Conservation (phyloP, 495 filamentous ascomycete genomes). For the Penicillium turbatum region DNA sequence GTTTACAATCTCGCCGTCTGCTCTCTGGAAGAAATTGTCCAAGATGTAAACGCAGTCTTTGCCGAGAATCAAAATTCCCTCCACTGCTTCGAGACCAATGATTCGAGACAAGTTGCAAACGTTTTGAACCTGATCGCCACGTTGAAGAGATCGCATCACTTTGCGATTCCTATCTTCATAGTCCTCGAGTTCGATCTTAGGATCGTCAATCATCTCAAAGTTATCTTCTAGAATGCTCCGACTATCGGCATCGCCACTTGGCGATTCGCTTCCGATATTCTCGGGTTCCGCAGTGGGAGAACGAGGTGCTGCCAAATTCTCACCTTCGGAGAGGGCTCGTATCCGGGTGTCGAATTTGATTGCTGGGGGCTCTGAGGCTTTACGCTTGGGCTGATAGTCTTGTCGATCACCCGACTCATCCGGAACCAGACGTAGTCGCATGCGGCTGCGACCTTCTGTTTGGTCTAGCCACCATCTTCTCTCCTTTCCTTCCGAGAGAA, state of each 20-base stretch:
- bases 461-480: constrained; percentile 88
- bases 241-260: constrained; percentile 44
- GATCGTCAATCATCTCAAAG: constrained; percentile 91
- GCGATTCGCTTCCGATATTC: constrained; percentile 18
- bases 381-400: constrained; percentile 84
- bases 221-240: constrained; percentile 65
- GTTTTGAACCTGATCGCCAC: constrained; percentile 86
- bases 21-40: constrained; percentile 89
- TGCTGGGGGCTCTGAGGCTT: constrained; percentile 46
- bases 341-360: constrained; percentile 37
- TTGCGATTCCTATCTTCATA: constrained; percentile 97
- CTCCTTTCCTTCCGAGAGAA: constrained; percentile 62
- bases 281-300: constrained; percentile 27
- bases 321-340: constrained; percentile 28
- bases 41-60: constrained; percentile 90
- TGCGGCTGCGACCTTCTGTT: constrained; percentile 92
- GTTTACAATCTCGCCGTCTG: constrained; percentile 93
- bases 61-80: constrained; percentile 89
- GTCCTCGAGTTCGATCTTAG: constrained; percentile 72
- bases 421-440: constrained; percentile 80
- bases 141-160: constrained; percentile 90
- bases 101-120: constrained; percentile 94
- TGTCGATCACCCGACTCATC: constrained; percentile 63
- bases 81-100: constrained; percentile 84
- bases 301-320: constrained; percentile 36